These are phyloP conservation scores for Monosporascus cannonballus DNA, from an alignment of 2,329 filamentous ascomycete genomes.

Conservation along the genomic window DNA sequence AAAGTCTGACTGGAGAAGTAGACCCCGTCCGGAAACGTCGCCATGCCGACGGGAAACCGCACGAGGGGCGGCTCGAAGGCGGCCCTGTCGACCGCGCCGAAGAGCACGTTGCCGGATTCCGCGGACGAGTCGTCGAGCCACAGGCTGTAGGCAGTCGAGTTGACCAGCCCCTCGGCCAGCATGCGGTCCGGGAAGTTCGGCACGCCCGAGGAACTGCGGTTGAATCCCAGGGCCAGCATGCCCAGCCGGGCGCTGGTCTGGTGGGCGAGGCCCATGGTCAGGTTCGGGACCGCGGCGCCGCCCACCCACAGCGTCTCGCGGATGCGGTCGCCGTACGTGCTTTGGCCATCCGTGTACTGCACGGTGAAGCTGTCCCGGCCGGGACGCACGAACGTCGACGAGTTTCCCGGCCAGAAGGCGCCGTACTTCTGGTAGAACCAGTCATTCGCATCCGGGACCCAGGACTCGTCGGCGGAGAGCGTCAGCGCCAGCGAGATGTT, in stretches of 20 bases:
- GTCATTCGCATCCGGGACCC: conserved; percentile 18
- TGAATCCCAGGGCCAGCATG: conserved; percentile 23
- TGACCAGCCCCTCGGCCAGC: conserved; percentile 19
- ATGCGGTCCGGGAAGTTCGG: conserved; percentile 20
- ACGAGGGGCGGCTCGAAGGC: conserved; percentile 19
- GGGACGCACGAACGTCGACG: conserved; percentile 11
- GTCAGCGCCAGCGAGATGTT: conserved; percentile 20
- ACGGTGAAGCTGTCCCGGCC: conserved; percentile 6
- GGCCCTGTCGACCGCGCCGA: conserved; percentile 26
- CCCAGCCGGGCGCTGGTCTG: conserved; percentile 14
- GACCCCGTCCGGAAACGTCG: not conserved
- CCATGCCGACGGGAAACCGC: conserved; percentile 7
- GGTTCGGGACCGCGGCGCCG: conserved; percentile 17
- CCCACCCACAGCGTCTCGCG: conserved; percentile 22
- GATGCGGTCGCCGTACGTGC: conserved; percentile 16
- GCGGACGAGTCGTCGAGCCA: conserved; percentile 24
- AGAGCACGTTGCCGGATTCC: conserved; percentile 21
- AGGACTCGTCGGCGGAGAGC: conserved; percentile 18
- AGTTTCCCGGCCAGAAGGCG: conserved; percentile 15
- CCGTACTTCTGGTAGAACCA: conserved; percentile 13
- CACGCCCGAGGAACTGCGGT: conserved; percentile 10
- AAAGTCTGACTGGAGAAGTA: not conserved
- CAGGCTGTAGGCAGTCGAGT: conserved; percentile 25
- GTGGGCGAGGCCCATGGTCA: conserved; percentile 21
- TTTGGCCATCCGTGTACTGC: conserved; percentile 6